A percentile compares a stretch with the other conserved stretches of the same genome.
These are phyloP conservation scores for Erythrobasidium yunnanense DNA, from an alignment of 768 basidiomycete species.

Conservation along the genomic window DNA sequence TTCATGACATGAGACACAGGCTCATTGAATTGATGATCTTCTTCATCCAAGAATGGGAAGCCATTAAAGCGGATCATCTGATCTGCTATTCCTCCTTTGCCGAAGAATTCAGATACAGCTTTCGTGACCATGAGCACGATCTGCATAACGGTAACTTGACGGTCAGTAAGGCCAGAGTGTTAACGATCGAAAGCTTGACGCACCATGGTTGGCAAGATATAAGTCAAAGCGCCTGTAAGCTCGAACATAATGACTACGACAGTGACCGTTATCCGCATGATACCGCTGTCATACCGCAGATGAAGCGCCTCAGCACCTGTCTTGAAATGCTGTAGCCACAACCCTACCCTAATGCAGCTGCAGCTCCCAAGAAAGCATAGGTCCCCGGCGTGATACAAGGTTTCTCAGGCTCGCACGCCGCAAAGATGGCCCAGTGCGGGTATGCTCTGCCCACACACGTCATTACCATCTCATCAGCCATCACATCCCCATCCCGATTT, in stretches of 20 bases:
- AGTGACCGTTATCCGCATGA: slow-evolving; percentile 93
- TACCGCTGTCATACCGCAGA: slow-evolving; percentile 52
- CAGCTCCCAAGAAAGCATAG: slow-evolving; percentile 93
- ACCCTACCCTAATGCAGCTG: slow-evolving; percentile 75
- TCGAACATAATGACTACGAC: slow-evolving; percentile 99
- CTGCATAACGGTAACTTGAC: slow-evolving; percentile 45
- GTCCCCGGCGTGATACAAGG: slow-evolving; percentile 98
- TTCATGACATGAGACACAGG: slow-evolving; percentile 91
- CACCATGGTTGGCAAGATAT: slow-evolving; percentile 96
- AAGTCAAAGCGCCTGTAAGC: slow-evolving; percentile 89
- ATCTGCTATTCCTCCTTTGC: slow-evolving; percentile 87
- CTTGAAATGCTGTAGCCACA: not conserved
- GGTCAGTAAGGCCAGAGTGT: not conserved
- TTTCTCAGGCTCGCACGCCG: slow-evolving; percentile 75
- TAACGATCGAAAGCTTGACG: slow-evolving; percentile 31
- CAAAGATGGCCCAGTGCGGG: slow-evolving; percentile 74
- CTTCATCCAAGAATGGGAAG: slow-evolving; percentile 91
- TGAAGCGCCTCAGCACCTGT: not conserved
- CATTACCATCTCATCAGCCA: not conserved
- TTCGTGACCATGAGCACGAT: slow-evolving; percentile 93
- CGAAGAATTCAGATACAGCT: slow-evolving; percentile 88
- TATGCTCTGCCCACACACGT: slow-evolving; percentile 51
- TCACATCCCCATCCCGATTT: too few species aligned
- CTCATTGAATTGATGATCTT: slow-evolving; percentile 82
- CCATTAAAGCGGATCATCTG: slow-evolving; percentile 96